Base-by-base conservation (phyloP, 108 stramenopile species). In the Seminavis robusta region DNA sequence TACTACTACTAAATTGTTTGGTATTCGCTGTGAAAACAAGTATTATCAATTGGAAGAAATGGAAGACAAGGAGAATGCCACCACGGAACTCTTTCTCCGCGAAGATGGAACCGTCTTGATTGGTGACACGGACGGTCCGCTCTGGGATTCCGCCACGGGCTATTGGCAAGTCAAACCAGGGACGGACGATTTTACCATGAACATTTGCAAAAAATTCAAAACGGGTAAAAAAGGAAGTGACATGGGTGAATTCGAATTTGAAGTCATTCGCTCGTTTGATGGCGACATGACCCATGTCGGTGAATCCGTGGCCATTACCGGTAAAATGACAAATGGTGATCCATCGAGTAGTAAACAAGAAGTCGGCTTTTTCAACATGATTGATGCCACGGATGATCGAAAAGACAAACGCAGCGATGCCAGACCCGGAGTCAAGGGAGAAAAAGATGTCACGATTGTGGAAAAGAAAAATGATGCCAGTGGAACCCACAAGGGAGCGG, bases 341-440 rank as follows among this genome's bases (percentile, higher is more conserved):
- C 54, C 52, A 0, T 29, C 49, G 1, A 46, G 50, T 40, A 60
- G 56, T 5, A 56, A 73, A 21, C 57, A 69, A 30, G 78, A 81
- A 31, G 56, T 77, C 17, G 84, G 84, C 13, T 86, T 64, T 33
- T 86, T 86, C 54, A 74, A 79, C 27, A 77, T 86, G 76, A 74
- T 86, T 53, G 84, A 86, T 63, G 65, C 73, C 23, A 80, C 72
- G 29, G 74, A 75, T 39, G 67, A 40, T 15, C 59, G 73, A 61
- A 2, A 43, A 23, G 63, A 59, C 0, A 24, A 29, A 21, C 0
- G 41, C 23, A 16, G 19, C 16, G 31, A 60, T 27, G 51, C 4
- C 47, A 21, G 1, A 3, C 2, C 47, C 3, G 6, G 3, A 27
- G 25, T 42, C 8, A 8, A 37, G 13, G 36, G 36, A 37, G 36